Percentiles rank a stretch among this genome's conserved stretches.
phyloP scores from a whole-genome alignment of 805 yeast species.

The Debaryomyces hansenii region DNA sequence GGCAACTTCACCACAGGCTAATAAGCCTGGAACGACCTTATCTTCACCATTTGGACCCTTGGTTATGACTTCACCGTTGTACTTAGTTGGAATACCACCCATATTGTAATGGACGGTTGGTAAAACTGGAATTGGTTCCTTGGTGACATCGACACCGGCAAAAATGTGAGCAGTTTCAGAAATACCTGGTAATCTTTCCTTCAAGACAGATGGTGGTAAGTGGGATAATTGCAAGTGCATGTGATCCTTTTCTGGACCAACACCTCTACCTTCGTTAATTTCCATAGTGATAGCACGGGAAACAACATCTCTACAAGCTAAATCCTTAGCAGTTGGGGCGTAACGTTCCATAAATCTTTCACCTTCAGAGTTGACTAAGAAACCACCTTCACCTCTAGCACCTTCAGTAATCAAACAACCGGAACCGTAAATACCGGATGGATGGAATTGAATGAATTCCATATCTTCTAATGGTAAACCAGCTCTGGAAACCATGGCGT shows the following conservation, averaged over 20 bases:
- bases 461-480: slow-evolving; percentile 97
- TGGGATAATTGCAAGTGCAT: slow-evolving; percentile 92
- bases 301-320: slow-evolving; percentile 97
- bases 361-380: slow-evolving; percentile 92
- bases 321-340: slow-evolving; percentile 97
- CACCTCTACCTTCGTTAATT: slow-evolving; percentile 99
- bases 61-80: slow-evolving; percentile 92
- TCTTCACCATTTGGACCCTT: slow-evolving; percentile 86
- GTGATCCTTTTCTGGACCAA: slow-evolving; percentile 94
- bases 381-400: slow-evolving; percentile 99
- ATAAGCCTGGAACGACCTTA: slow-evolving; percentile 84
- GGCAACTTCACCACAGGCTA: slow-evolving; percentile 98
- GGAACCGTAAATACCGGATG: slow-evolving; percentile 98
- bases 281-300: slow-evolving; percentile 98
- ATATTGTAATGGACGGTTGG: slow-evolving; percentile 99
- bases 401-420: slow-evolving; percentile 99
- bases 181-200: slow-evolving; percentile 98
- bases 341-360: slow-evolving; percentile 99
- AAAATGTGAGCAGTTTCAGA: slow-evolving; percentile 97
- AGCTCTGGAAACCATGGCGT: slow-evolving; percentile 97
- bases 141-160: slow-evolving; percentile 98
- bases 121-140: slow-evolving; percentile 96
- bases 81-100: slow-evolving; percentile 99
- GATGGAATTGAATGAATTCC: slow-evolving; percentile 98
- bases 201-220: slow-evolving; percentile 84